A percentile compares a stretch with the other conserved stretches of the same genome.
phyloP scores from a whole-genome alignment of 208 protist genomes.

The Zelonia costaricensis region DNA sequence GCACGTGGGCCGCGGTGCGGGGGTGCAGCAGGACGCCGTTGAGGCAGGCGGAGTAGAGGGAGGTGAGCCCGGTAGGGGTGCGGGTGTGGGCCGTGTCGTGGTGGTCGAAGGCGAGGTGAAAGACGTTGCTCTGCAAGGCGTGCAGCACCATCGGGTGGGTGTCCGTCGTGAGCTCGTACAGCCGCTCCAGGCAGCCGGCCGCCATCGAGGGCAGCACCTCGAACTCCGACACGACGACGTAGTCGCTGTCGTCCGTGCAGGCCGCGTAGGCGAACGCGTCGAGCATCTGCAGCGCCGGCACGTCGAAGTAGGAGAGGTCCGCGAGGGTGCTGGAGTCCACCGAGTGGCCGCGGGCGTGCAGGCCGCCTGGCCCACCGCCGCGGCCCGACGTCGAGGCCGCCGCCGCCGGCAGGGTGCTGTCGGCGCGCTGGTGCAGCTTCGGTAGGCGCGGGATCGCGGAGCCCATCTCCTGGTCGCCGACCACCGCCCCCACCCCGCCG shows the following conservation, averaged over 20 bases:
- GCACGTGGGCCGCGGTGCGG: constrained; percentile 38
- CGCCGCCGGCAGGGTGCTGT: neutral
- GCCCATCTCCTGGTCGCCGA: neutral
- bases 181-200: constrained; percentile 65
- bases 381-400: neutral
- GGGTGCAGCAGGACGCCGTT: constrained; percentile 82
- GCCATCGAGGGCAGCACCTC: constrained; percentile 75
- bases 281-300: constrained; percentile 61
- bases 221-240: constrained; percentile 79
- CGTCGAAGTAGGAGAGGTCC: constrained; percentile 18
- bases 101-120: constrained; percentile 40
- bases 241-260: constrained; percentile 48
- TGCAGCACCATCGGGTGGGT: constrained; percentile 58
- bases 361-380: neutral
- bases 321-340: neutral
- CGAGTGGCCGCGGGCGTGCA: neutral
- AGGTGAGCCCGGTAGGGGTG: constrained; percentile 18
- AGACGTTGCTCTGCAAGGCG: constrained; percentile 35
- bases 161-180: constrained; percentile 74
- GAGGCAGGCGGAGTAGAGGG: constrained; percentile 74
- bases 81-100: neutral
- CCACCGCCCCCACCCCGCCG: constrained; percentile 29
- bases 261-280: constrained; percentile 71
- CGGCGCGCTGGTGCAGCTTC: neutral
- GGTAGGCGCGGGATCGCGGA: constrained; percentile 3